Conservation (phyloP, 768 basidiomycete species). For the Coprinellus aureogranulatus region DNA sequence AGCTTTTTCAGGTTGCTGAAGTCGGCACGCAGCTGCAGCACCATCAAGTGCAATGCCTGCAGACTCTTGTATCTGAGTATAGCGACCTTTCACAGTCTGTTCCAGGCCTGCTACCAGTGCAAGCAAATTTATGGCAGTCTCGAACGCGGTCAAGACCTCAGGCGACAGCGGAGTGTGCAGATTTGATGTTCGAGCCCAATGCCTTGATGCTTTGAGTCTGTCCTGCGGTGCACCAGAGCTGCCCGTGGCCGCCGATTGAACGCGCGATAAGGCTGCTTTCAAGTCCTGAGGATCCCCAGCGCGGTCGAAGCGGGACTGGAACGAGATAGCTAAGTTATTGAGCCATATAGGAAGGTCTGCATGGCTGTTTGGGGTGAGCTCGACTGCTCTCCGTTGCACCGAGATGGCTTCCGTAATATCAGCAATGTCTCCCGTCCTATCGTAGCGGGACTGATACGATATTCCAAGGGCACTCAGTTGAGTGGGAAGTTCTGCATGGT, state of each 20-base stretch:
- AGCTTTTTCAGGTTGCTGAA: slow-evolving; percentile 7
- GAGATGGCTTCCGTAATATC: no score
- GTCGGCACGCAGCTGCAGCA: slow-evolving; percentile 11
- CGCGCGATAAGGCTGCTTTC: no score
- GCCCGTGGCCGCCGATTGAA: no score
- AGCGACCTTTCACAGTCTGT: background rate
- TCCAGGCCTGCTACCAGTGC: background rate
- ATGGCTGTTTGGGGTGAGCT: no score
- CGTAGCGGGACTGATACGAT: background rate
- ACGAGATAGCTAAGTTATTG: no score
- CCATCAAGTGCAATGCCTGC: background rate
- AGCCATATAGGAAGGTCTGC: no score
- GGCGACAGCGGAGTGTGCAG: no score
- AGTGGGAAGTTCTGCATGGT: background rate
- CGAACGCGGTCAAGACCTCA: background rate
- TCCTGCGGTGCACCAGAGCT: background rate
- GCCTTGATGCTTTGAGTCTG: background rate
- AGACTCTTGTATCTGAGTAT: background rate
- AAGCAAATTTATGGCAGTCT: background rate
- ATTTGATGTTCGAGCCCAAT: background rate
- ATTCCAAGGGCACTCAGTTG: background rate
- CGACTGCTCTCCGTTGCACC: no score
- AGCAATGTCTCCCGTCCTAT: no score
- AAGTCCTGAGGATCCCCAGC: no score
- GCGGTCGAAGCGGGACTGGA: no score